Evolutionary conservation across 257 asterid species (phyloP).

Genomic region (Gentiana dahurica): DNA sequence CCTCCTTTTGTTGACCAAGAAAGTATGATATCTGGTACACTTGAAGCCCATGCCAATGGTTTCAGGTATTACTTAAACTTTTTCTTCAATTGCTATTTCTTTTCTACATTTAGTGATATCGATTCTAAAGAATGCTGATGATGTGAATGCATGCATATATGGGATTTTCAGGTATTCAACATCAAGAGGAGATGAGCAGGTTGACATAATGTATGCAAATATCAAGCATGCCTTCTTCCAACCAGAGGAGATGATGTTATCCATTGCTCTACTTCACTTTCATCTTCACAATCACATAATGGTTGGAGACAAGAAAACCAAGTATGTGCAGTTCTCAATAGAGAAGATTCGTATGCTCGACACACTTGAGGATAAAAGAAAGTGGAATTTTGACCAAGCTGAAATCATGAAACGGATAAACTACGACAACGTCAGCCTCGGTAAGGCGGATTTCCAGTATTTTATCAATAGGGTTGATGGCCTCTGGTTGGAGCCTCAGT

Average conservation of each 20-base stretch:
- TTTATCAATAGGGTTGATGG: conserved; percentile 16
- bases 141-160: too few relatives aligned
- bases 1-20: conserved; percentile 19
- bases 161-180: too few relatives aligned
- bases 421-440: conserved; percentile 14
- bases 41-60: conserved; percentile 22
- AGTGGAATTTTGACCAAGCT: conserved; percentile 19
- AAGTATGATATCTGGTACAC: conserved; percentile 15
- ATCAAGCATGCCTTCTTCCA: conserved; percentile 4
- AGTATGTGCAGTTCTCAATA: conserved; percentile 11
- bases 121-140: too few relatives aligned
- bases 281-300: too few relatives aligned
- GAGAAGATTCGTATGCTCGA: conserved; percentile 18
- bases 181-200: conserved; percentile 15
- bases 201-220: neutral
- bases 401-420: conserved; percentile 20
- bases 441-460: conserved; percentile 17
- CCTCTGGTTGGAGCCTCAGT: conserved; percentile 20
- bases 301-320: too few relatives aligned
- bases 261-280: neutral
- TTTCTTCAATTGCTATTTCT: neutral
- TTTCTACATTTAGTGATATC: too few relatives aligned
- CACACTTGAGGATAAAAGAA: conserved; percentile 14
- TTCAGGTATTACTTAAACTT: conserved; percentile 5
- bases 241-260: conserved; percentile 21